Conservation (phyloP, 1,284 basidiomycete species). For the Butyriboletus appendiculatus region DNA sequence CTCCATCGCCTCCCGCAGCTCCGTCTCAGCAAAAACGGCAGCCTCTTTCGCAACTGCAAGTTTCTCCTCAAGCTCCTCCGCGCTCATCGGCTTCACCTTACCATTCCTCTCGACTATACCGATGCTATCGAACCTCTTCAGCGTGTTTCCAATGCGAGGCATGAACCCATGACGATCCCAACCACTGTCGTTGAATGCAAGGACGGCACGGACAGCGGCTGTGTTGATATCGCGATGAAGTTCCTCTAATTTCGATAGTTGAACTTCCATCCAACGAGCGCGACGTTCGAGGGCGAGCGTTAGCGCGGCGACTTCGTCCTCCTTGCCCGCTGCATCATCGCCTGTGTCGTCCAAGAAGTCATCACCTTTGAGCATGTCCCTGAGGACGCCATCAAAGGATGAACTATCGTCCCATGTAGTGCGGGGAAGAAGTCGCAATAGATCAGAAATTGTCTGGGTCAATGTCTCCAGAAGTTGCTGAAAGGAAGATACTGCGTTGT, state of each 20-base stretch:
- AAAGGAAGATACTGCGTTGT: slow-evolving; percentile 83
- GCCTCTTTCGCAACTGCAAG: slow-evolving; percentile 67
- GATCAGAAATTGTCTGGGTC: slow-evolving; percentile 82
- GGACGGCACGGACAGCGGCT: slow-evolving; percentile 77
- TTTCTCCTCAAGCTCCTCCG: slow-evolving; percentile 73
- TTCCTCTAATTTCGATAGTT: slow-evolving; percentile 81
- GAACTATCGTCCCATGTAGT: slow-evolving; percentile 87
- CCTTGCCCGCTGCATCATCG: slow-evolving; percentile 61
- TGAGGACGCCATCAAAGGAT: slow-evolving; percentile 79
- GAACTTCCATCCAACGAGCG: slow-evolving; percentile 87
- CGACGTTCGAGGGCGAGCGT: slow-evolving; percentile 80
- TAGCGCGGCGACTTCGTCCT: slow-evolving; percentile 79
- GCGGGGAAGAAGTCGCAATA: slow-evolving; percentile 76
- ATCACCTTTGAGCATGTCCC: slow-evolving; percentile 84
- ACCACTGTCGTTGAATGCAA: slow-evolving; percentile 81
- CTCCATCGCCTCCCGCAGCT: slow-evolving; percentile 72
- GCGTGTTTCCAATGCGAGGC: slow-evolving; percentile 63
- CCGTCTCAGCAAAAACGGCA: slow-evolving; percentile 67
- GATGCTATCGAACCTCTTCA: slow-evolving; percentile 67
- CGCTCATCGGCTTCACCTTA: slow-evolving; percentile 53
- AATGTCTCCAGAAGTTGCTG: slow-evolving; percentile 82
- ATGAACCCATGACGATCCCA: slow-evolving; percentile 71
- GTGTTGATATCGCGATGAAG: slow-evolving; percentile 84
- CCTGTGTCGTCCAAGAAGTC: slow-evolving; percentile 76
- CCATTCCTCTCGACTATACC: slow-evolving; percentile 54